These are phyloP conservation scores for Microcos paniculata DNA, from an alignment of 345 rosid species.

Conservation along the genomic window DNA sequence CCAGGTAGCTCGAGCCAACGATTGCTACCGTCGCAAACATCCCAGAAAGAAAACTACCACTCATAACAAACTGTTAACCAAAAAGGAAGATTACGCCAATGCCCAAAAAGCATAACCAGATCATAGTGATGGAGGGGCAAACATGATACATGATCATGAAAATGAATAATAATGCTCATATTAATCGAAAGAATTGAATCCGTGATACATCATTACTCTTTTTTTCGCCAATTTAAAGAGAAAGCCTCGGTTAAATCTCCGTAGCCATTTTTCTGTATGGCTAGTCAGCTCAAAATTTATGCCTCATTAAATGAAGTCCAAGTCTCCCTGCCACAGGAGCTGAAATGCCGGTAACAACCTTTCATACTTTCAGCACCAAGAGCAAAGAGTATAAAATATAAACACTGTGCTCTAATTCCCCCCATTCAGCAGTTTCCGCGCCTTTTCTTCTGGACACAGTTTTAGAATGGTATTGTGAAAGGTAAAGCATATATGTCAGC, in stretches of 20 bases:
- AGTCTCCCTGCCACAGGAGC: background rate
- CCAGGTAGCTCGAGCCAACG: no score
- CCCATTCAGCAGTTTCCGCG: background rate
- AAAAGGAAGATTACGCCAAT: no score
- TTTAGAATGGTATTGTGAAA: constrained; percentile 54
- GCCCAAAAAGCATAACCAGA: background rate
- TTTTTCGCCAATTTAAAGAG: background rate
- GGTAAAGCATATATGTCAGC: constrained; percentile 65
- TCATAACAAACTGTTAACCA: no score
- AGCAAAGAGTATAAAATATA: background rate
- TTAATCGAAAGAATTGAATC: constrained; percentile 2
- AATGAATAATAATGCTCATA: background rate
- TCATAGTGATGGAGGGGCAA: background rate
- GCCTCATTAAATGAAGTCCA: background rate
- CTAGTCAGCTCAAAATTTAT: constrained; percentile 5
- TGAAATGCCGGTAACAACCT: constrained; percentile 6
- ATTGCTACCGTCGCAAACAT: no score
- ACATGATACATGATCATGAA: background rate
- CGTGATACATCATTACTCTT: background rate
- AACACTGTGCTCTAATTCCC: background rate
- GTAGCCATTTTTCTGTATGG: background rate
- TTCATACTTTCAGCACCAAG: constrained; percentile 18
- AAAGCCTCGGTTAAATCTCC: background rate
- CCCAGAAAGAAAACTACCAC: no score
- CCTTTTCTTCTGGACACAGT: background rate